Evolutionary conservation across 139 green algal species (phyloP).

Genomic region (Chlorella sp.): DNA sequence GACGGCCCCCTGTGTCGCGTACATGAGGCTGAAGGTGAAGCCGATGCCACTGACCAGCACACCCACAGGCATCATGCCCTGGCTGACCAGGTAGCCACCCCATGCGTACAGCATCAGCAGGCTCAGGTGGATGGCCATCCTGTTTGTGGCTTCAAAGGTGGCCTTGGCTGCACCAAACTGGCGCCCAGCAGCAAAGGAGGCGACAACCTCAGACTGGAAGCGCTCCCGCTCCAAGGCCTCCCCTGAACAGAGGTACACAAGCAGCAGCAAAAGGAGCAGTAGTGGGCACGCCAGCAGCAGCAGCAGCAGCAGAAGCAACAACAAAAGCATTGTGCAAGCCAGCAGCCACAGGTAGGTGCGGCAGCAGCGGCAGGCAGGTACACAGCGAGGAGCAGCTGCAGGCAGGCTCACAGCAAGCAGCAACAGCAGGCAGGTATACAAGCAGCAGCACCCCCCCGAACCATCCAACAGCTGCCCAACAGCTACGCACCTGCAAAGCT

Average conservation of each 20-base stretch:
- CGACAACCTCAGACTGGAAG: slow-evolving; percentile 60
- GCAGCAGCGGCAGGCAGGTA: no score
- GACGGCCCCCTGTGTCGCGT: slow-evolving; percentile 72
- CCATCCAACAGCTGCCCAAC: no score
- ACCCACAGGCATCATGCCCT: slow-evolving; percentile 59
- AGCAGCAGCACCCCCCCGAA: no score
- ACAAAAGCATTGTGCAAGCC: no score
- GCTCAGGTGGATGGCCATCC: slow-evolving; percentile 63
- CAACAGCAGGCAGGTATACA: no score
- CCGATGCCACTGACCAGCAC: slow-evolving; percentile 82
- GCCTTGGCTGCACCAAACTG: slow-evolving; percentile 72
- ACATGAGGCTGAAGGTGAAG: slow-evolving; percentile 85
- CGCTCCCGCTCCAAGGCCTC: slow-evolving; percentile 76
- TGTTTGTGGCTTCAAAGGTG: slow-evolving; percentile 54
- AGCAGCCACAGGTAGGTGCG: no score
- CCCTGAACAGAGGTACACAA: slow-evolving; percentile 25
- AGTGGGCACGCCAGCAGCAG: no score
- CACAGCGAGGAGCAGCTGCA: no score
- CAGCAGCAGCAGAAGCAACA: no score
- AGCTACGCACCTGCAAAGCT: no score
- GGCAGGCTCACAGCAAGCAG: no score
- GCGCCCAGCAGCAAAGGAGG: slow-evolving; percentile 53
- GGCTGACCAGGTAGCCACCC: slow-evolving; percentile 73
- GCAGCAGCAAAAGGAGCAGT: background rate
- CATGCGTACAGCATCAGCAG: slow-evolving; percentile 75